Base-by-base conservation (phyloP, 129 eudicot genomes). In the Lactuca saligna region DNA sequence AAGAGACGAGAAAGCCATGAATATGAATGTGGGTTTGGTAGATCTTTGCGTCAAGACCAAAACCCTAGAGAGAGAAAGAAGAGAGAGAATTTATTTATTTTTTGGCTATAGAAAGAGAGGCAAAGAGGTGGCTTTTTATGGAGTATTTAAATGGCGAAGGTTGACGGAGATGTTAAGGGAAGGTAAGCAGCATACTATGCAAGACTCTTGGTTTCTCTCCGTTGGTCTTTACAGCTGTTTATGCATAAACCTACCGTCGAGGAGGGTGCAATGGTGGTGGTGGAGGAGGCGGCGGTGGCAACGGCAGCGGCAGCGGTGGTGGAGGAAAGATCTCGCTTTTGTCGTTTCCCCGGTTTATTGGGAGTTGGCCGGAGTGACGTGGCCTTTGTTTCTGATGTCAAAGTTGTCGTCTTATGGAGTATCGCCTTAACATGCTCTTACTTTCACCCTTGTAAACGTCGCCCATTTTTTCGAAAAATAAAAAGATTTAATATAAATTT, bases 1-100 rank as follows among this genome's bases (percentile, higher is more conserved):
- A 51, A 87, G 69, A 57, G 86, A 79, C 0, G 85, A 84, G 66
- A 68, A 59, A 6, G 90, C 90, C 95, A 82, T 82, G 17, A 58
- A 29, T 41, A 57, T 7, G 37, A 25, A 25, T 25, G 29, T 25
- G 29, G 29, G 50, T 35, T 49, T n/a, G 58, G 61, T 76, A n/a
- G 58, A 35, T 42, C 33, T 7, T 3, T 56, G 3, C 1, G 32
- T 34, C 12, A 29, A 3, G 42, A 16, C 9, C 17, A 80, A 80
- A 77, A 84, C 80, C 82, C 81, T 62, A 48, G 74, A 54, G 32
- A 50, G 70, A 70, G 69, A 37, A 4, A 9, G 34, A 61, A 6
- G 14, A 3, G 54, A 13, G 56, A 68, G 10, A 17, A 46, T 41
- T 31, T 72, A 3, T n/a, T 42, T n/a, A n/a, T 42, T 42, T 42